phyloP scores from a whole-genome alignment of 2,329 filamentous ascomycete species.

The Fusarium citri region DNA sequence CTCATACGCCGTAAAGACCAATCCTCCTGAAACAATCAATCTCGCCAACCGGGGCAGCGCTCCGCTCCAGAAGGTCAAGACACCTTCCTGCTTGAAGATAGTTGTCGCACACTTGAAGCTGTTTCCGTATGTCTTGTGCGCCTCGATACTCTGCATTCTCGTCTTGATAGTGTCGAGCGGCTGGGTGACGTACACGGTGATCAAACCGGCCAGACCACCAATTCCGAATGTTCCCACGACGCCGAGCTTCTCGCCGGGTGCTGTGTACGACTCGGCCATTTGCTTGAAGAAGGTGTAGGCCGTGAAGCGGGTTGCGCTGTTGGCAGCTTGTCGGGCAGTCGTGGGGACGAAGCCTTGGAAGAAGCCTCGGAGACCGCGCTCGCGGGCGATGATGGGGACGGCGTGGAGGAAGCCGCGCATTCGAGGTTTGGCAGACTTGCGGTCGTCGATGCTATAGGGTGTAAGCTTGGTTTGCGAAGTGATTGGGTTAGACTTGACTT shows the following conservation, averaged over 20 bases:
- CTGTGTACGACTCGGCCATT: constrained; percentile 89
- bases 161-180: constrained; percentile 96
- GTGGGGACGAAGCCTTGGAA: constrained; percentile 98
- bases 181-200: constrained; percentile 85
- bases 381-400: constrained; percentile 84
- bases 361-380: constrained; percentile 90
- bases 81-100: constrained; percentile 89
- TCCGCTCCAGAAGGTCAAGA: constrained; percentile 94
- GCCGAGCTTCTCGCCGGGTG: constrained; percentile 94
- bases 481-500: constrained; percentile 30
- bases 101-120: constrained; percentile 83
- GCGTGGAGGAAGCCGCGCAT: constrained; percentile 94
- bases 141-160: constrained; percentile 95
- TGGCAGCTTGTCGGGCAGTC: constrained; percentile 92
- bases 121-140: constrained; percentile 83
- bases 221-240: constrained; percentile 89
- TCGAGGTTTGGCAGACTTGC: constrained; percentile 84
- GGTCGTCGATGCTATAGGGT: constrained; percentile 84
- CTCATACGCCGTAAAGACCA: constrained; percentile 99
- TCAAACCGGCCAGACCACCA: constrained; percentile 86
- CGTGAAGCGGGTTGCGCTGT: constrained; percentile 90
- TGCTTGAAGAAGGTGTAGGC: constrained; percentile 93
- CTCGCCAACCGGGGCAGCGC: constrained; percentile 86
- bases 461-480: not conserved
- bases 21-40: constrained; percentile 90